Evolutionary conservation across 371 early-diverging fungal genomes (phyloP), one percentile per base, ranked within the genome.

Genomic region (Nematocida parisii): DNA sequence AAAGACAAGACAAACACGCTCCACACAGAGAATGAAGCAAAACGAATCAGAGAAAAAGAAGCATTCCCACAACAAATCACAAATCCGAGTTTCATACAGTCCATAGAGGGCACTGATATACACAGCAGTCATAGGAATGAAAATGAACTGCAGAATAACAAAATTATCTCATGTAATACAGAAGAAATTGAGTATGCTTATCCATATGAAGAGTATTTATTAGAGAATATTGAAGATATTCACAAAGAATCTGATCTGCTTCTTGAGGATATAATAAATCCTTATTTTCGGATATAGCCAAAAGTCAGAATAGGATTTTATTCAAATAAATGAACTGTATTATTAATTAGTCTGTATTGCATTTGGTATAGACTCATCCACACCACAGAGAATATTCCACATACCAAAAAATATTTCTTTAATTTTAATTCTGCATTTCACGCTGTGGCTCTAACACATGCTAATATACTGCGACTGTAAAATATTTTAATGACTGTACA

Each of bases 131-230:
- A 33, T 33, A 33, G 33, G 33, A 33, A 33, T 33, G 33, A 33
- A 33, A 33, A 33, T 33, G 33, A 33, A 33, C 33, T 33, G 33
- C 33, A 33, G 2, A 33, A 33, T 33, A 33, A 33, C 33, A 33
- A 33, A 33, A 33, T 33, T 33, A 33, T 33, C 33, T 33, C 33
- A 33, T 33, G 33, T 50, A 50, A 9, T 50, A 9, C 52, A 18
- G 52, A 50, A 50, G 64, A 64, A 20, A 9, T 67, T 11, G 68
- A 67, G 27, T 22, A 67, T 52, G 46, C 68, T 2, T 67, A 67
- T 50, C 13, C 68, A 11, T 67, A 67, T 50, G 68, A 67, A 47
- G 68, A 67, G 22, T 52, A 67, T 67, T 27, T 50, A 20, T 5
- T 11, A 6, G 27, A 67, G 24, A 45, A 67, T 33, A 52, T 50